Conservation (phyloP, 2,329 filamentous ascomycete species). For the Nemania bipapillata region DNA sequence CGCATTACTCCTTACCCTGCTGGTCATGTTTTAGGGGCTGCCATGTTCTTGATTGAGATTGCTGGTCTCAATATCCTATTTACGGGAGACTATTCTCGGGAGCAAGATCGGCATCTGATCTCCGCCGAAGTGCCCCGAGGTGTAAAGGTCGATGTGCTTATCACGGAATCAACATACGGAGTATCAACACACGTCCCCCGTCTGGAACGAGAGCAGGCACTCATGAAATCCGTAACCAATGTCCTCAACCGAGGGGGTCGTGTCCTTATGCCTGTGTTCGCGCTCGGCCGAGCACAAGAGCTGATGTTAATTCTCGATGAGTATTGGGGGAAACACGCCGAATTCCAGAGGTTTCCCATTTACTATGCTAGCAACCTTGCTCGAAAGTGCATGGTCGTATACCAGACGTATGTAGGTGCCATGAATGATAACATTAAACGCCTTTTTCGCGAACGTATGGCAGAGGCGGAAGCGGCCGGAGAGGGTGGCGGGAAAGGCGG, state of each 20-base stretch:
- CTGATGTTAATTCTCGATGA: constrained; percentile 94
- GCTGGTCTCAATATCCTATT: constrained; percentile 97
- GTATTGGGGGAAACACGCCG: constrained; percentile 90
- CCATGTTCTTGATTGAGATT: constrained; percentile 98
- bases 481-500: constrained; percentile 80
- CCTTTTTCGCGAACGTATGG: constrained; percentile 91
- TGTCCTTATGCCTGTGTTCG: constrained; percentile 94
- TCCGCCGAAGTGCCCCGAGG: constrained; percentile 89
- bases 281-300: constrained; percentile 92
- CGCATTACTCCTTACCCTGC: constrained; percentile 96
- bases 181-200: constrained; percentile 93
- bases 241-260: constrained; percentile 92
- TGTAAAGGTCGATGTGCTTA: constrained; percentile 93
- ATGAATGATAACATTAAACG: constrained; percentile 99
- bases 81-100: constrained; percentile 95
- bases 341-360: constrained; percentile 90
- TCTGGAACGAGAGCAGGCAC: constrained; percentile 86
- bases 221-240: constrained; percentile 94
- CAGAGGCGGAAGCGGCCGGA: constrained; percentile 83
- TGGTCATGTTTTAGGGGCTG: constrained; percentile 95
- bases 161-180: constrained; percentile 97
- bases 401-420: constrained; percentile 95
- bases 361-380: constrained; percentile 98
- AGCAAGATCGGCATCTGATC: constrained; percentile 94
- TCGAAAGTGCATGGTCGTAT: constrained; percentile 97